A percentile compares a stretch with the other conserved stretches of the same genome.
Conservation (phyloP, 179 eudicot genomes). For the Corrigiola litoralis region DNA sequence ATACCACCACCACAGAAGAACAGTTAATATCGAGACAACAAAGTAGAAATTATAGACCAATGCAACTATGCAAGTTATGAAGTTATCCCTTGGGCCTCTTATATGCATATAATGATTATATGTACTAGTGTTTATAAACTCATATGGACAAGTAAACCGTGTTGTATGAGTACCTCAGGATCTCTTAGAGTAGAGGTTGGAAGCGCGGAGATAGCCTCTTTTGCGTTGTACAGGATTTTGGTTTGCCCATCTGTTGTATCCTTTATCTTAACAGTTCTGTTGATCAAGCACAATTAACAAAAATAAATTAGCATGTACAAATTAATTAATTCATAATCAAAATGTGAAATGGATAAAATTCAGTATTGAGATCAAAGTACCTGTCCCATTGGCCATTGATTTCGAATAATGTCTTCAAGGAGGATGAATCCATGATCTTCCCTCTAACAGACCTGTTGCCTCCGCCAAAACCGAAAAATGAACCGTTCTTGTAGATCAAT, state of each 20-base stretch:
- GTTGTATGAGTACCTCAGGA: conserved; percentile 40
- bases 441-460: conserved; percentile 47
- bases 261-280: conserved; percentile 41
- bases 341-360: neutral
- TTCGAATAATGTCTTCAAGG: conserved; percentile 50
- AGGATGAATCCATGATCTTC: conserved; percentile 40
- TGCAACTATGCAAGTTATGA: no score
- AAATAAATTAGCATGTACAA: neutral
- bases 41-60: no score
- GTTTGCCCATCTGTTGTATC: conserved; percentile 34
- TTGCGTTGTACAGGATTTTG: conserved; percentile 51
- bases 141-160: no score
- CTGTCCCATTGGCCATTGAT: conserved; percentile 82
- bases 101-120: no score
- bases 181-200: conserved; percentile 47
- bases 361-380: conserved; percentile 16
- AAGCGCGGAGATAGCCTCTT: conserved; percentile 46
- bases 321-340: neutral
- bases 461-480: conserved; percentile 44
- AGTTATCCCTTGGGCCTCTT: no score
- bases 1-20: no score
- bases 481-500: conserved; percentile 38
- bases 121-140: no score
- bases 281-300: neutral
- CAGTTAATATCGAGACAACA: neutral